Conservation (phyloP, 257 asterid species). For the Ballota nigra region DNA sequence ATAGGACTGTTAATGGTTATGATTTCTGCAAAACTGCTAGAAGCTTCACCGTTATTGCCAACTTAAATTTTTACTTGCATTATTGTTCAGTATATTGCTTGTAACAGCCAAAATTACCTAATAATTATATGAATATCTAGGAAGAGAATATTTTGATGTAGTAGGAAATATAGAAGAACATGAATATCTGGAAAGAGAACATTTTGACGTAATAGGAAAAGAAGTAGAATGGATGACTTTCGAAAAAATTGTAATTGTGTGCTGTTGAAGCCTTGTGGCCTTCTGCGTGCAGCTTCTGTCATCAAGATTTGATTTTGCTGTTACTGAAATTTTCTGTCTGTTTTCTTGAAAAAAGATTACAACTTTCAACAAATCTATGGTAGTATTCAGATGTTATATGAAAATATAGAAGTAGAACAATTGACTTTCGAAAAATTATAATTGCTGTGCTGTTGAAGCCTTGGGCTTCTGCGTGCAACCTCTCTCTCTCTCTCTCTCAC, state of each 20-base stretch:
- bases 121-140: not conserved
- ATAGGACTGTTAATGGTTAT: not conserved
- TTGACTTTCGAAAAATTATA: not conserved
- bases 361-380: conserved; percentile 86
- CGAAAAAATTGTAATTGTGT: not conserved
- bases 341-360: conserved; percentile 38
- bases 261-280: not conserved
- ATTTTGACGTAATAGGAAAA: no score
- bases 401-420: not conserved
- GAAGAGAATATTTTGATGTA: not conserved
- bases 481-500: not conserved
- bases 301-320: not conserved
- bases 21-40: not conserved
- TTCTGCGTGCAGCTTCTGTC: not conserved
- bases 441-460: not conserved
- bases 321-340: conserved; percentile 8
- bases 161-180: no score
- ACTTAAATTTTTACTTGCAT: not conserved
- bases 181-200: not conserved
- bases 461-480: not conserved
- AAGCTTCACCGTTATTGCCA: not conserved
- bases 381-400: conserved; percentile 27
- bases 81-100: not conserved
- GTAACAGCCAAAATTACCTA: not conserved
- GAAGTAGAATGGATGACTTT: no score